A percentile compares a stretch with the other conserved stretches of the same genome.
Evolutionary conservation across 75 land plant species (phyloP).

Genomic region (Gnetum montanum): DNA sequence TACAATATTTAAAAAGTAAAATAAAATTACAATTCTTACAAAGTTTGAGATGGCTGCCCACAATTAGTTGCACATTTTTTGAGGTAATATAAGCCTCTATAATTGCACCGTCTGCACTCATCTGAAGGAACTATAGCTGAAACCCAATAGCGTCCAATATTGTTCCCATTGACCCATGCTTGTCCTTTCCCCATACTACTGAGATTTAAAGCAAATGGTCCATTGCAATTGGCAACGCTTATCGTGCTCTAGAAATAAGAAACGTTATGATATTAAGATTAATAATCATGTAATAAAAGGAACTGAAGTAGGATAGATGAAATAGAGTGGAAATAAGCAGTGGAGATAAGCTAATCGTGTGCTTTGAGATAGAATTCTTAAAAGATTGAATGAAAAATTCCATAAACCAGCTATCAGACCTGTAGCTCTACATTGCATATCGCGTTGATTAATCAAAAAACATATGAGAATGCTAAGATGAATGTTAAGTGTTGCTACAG

Average conservation of each 20-base stretch:
- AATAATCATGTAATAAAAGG: too few relatives aligned
- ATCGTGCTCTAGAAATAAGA: slow-evolving; percentile 62
- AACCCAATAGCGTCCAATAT: slow-evolving; percentile 37
- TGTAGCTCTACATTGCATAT: too few relatives aligned
- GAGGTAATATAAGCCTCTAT: slow-evolving; percentile 52
- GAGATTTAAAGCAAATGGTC: slow-evolving; percentile 31
- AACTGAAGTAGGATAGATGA: too few relatives aligned
- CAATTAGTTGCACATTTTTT: slow-evolving; percentile 58
- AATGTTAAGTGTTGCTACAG: too few relatives aligned
- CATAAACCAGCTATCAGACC: too few relatives aligned
- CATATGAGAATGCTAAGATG: too few relatives aligned
- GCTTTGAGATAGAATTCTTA: too few relatives aligned
- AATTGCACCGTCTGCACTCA: slow-evolving; percentile 37
- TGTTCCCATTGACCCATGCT: slow-evolving; percentile 39
- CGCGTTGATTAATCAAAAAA: too few relatives aligned
- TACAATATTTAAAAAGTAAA: not conserved
- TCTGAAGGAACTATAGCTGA: slow-evolving; percentile 23
- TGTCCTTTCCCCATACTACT: slow-evolving; percentile 48
- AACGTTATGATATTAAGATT: too few relatives aligned
- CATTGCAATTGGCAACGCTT: slow-evolving; percentile 28
- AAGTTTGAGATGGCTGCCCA: slow-evolving; percentile 77
- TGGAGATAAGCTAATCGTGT: too few relatives aligned
- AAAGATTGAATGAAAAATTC: too few relatives aligned
- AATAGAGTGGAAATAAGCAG: too few relatives aligned
- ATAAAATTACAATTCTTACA: slow-evolving; percentile 28